A percentile compares a stretch with the other conserved stretches of the same genome.
These are phyloP conservation scores for Nepenthes mirabilis DNA, from an alignment of 148 eudicot species.

Conservation along the genomic window DNA sequence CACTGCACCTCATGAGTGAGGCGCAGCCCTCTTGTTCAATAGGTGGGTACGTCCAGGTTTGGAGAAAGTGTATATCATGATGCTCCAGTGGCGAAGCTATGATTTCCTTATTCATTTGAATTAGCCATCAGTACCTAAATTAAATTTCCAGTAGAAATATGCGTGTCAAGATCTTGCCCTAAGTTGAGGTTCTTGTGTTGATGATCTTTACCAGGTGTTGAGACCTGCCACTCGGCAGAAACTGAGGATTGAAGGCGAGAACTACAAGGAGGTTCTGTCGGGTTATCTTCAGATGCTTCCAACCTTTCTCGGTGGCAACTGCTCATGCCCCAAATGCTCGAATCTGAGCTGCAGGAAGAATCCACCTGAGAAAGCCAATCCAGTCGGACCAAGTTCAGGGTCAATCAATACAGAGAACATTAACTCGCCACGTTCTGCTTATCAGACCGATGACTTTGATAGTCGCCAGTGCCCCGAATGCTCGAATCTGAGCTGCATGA, in stretches of 20 bases:
- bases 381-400: conserved; percentile 6
- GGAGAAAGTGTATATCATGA: too few species aligned
- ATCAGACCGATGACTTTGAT: conserved; percentile 8
- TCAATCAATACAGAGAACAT: conserved; percentile 1
- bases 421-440: conserved; percentile 4
- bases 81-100: too few species aligned
- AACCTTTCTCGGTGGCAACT: conserved; percentile 43
- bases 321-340: conserved; percentile 40
- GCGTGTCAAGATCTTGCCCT: neutral
- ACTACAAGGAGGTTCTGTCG: conserved; percentile 30
- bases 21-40: too few species aligned
- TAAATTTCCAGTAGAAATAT: neutral
- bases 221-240: conserved; percentile 46
- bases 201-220: conserved; percentile 31
- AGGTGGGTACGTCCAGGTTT: too few species aligned
- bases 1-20: too few species aligned
- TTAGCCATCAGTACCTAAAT: neutral
- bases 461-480: conserved; percentile 26
- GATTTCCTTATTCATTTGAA: too few species aligned
- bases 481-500: neutral
- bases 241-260: conserved; percentile 29
- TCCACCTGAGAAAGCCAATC: conserved; percentile 2
- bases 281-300: conserved; percentile 34
- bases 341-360: neutral
- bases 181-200: neutral